A percentile compares a stretch with the other conserved stretches of the same genome.
Evolutionary conservation across 208 protist species (phyloP).

Genomic region (Leishmania arabica): DNA sequence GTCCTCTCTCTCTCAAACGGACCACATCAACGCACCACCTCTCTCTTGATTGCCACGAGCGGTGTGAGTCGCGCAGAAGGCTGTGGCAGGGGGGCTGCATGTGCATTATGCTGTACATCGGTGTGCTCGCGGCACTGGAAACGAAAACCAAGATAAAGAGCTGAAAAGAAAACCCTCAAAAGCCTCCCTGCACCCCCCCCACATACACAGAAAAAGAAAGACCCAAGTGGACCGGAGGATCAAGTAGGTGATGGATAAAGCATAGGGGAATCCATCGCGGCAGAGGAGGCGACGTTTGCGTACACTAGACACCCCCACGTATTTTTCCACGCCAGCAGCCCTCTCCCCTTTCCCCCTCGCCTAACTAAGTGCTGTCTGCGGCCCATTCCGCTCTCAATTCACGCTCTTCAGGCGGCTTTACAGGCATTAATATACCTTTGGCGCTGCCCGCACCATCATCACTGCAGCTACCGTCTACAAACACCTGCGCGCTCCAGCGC

Average conservation of each 20-base stretch:
- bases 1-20: neutral
- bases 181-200: neutral
- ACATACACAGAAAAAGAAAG: neutral
- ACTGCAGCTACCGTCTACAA: neutral
- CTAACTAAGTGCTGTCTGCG: no score
- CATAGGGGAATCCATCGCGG: neutral
- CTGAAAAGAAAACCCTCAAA: neutral
- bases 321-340: neutral
- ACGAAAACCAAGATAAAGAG: slow-evolving; percentile 11
- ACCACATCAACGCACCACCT: neutral
- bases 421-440: neutral
- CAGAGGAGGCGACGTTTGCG: neutral
- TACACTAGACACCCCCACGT: neutral
- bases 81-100: neutral
- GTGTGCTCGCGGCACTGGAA: neutral
- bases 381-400: neutral
- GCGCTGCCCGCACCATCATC: neutral
- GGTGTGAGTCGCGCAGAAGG: neutral
- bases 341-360: neutral
- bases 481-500: neutral
- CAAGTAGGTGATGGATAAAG: neutral
- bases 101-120: neutral
- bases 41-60: neutral
- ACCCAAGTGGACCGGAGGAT: neutral
- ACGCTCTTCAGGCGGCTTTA: neutral